phyloP scores from a whole-genome alignment of 495 filamentous ascomycete genomes.

The Xylaria cubensis region DNA sequence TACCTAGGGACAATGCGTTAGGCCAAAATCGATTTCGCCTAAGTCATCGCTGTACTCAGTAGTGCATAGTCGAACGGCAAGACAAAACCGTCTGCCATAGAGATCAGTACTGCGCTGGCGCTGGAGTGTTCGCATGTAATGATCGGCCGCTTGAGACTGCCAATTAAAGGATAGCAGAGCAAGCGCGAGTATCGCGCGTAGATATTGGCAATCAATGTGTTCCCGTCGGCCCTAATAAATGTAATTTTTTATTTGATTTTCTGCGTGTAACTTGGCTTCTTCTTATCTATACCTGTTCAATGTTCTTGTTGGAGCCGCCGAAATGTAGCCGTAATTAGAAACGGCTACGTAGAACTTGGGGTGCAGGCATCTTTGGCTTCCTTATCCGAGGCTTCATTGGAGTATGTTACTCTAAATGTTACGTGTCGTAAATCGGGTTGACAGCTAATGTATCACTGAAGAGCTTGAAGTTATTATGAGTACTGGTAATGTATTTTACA shows the following conservation, averaged over 20 bases:
- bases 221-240: not conserved
- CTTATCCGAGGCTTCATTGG: constrained; percentile 9
- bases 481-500: not conserved
- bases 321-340: constrained; percentile 19
- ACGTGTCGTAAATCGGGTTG: not conserved
- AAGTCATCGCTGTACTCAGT: constrained; percentile 3
- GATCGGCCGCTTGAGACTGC: not conserved
- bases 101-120: constrained; percentile 1
- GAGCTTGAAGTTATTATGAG: not conserved
- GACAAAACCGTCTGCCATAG: constrained; percentile 13
- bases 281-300: not conserved
- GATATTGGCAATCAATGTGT: not conserved
- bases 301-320: constrained; percentile 13
- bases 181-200: not conserved
- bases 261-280: constrained; percentile 7
- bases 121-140: not conserved
- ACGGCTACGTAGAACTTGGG: not conserved
- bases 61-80: not conserved
- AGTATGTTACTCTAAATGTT: constrained; percentile 2
- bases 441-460: not conserved
- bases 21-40: constrained; percentile 10
- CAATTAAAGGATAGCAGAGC: not conserved
- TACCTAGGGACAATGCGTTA: not conserved
- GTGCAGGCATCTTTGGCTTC: not conserved
- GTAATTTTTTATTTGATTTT: not conserved